phyloP scores from a whole-genome alignment of 768 basidiomycete genomes.

The Russula olivacea region DNA sequence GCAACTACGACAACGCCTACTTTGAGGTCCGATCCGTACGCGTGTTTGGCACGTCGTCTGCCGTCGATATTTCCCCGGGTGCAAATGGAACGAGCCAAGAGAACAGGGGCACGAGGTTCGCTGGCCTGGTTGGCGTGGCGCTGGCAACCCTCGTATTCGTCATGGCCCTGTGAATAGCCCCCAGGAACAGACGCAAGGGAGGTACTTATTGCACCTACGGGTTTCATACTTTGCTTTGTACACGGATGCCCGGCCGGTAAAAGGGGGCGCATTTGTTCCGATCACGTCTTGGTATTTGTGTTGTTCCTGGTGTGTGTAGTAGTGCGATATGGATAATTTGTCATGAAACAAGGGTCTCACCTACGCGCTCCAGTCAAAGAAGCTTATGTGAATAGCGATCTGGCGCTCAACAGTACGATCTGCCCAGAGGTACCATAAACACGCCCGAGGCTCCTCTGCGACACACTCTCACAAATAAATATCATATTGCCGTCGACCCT shows the following conservation, averaged over 20 bases:
- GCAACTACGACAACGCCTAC: constrained; percentile 34
- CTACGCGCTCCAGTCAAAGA: too few relatives aligned
- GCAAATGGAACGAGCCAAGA: neutral
- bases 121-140: neutral
- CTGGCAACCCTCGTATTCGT: neutral
- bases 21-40: constrained; percentile 41
- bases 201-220: neutral
- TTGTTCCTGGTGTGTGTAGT: neutral
- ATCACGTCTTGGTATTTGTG: neutral
- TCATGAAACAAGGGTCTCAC: neutral
- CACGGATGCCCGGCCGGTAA: neutral
- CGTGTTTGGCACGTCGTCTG: constrained; percentile 24
- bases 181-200: neutral
- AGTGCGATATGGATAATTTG: neutral
- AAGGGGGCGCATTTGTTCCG: neutral
- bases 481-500: too few relatives aligned
- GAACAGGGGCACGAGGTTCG: neutral
- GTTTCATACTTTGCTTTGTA: neutral
- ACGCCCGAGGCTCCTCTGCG: too few relatives aligned
- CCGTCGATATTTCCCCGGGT: neutral
- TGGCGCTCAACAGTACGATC: too few relatives aligned
- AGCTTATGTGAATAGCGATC: too few relatives aligned
- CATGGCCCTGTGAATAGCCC: constrained; percentile 7
- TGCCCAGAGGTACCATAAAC: too few relatives aligned
- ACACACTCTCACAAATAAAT: too few relatives aligned